phyloP scores from a whole-genome alignment of 129 eudicot genomes.

The Chrysanthemum seticuspe region DNA sequence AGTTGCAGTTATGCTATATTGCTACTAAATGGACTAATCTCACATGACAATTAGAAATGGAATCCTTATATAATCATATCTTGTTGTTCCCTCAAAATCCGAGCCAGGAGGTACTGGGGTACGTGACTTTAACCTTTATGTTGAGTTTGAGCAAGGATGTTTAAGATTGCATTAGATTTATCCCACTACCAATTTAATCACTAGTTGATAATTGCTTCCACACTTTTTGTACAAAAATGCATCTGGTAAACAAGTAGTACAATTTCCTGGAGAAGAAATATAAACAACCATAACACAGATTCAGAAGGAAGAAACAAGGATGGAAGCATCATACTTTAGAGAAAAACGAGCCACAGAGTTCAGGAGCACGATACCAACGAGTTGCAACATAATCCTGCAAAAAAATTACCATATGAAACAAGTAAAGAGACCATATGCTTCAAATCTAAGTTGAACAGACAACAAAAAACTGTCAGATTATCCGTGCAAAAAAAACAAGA shows the following conservation, averaged over 20 bases:
- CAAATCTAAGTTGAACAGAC: not conserved
- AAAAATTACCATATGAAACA: slow-evolving; percentile 10
- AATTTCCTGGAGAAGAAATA: not conserved
- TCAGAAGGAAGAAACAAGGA: not conserved
- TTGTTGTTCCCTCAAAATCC: not conserved
- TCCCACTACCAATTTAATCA: too few relatives aligned
- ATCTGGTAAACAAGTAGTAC: too few relatives aligned
- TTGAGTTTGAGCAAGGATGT: not conserved
- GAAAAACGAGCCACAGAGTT: slow-evolving; percentile 89
- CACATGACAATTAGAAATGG: not conserved
- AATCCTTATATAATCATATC: not conserved
- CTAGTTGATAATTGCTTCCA: too few relatives aligned
- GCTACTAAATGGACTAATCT: not conserved
- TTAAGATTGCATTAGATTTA: not conserved
- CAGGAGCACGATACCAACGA: slow-evolving; percentile 96
- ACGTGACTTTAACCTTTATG: not conserved
- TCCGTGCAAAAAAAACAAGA: not conserved
- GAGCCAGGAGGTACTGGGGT: not conserved
- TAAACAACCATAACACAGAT: not conserved
- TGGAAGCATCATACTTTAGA: slow-evolving; percentile 50
- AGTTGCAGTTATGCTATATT: not conserved
- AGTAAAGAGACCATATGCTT: slow-evolving; percentile 8
- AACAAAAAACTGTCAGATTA: not conserved
- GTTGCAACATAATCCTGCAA: slow-evolving; percentile 85
- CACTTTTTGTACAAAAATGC: too few relatives aligned